Evolutionary conservation across 352 stramenopile species (phyloP).

Genomic region (Phytophthora colocasiae): DNA sequence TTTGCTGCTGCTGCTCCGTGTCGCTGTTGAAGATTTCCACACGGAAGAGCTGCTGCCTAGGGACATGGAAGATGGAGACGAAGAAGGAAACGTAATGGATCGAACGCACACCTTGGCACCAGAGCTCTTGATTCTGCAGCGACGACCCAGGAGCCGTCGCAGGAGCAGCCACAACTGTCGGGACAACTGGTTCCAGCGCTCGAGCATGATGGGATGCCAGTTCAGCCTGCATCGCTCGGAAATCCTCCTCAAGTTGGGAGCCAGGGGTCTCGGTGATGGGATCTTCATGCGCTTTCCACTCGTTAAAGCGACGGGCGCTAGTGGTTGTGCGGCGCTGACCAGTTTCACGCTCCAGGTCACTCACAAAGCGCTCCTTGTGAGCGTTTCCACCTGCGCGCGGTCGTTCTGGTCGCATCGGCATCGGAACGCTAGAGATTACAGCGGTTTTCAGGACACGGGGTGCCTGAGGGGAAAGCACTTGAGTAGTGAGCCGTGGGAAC

Average conservation of each 20-base stretch:
- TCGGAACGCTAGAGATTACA: constrained; percentile 28
- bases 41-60: constrained; percentile 69
- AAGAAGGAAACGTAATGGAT: constrained; percentile 76
- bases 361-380: constrained; percentile 83
- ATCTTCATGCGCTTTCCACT: constrained; percentile 37
- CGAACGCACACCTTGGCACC: constrained; percentile 74
- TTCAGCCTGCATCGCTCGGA: constrained; percentile 41
- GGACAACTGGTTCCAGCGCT: constrained; percentile 14
- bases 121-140: constrained; percentile 61
- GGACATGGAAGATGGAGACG: constrained; percentile 73
- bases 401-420: constrained; percentile 64
- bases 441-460: constrained; percentile 35
- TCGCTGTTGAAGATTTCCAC: constrained; percentile 86
- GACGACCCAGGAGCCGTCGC: constrained; percentile 30
- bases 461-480: constrained; percentile 1
- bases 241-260: constrained; percentile 57
- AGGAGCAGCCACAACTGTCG: constrained; percentile 12
- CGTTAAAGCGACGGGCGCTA: constrained; percentile 36
- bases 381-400: constrained; percentile 49
- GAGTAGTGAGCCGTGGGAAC: constrained; percentile 18
- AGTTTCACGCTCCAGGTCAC: constrained; percentile 71
- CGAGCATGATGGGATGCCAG: constrained; percentile 14
- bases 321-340: constrained; percentile 58
- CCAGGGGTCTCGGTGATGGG: constrained; percentile 41
- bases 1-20: constrained; percentile 78